These are phyloP conservation scores for Russula compacta DNA, from an alignment of 768 basidiomycete species.

Conservation along the genomic window DNA sequence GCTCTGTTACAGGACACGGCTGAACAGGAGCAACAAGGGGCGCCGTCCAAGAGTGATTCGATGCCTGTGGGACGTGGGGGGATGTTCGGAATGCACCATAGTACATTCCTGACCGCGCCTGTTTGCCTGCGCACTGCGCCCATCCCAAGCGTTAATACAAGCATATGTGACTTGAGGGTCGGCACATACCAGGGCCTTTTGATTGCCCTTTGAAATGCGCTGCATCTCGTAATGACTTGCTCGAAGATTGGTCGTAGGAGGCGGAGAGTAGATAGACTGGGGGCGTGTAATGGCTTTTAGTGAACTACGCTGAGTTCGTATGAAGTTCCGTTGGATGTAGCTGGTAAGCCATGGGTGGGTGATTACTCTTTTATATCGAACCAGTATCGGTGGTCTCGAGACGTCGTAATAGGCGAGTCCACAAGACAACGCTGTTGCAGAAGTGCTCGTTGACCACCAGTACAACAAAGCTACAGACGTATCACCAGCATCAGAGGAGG, in stretches of 20 bases:
- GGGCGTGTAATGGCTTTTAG: background rate
- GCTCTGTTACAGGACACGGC: background rate
- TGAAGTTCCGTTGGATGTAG: background rate
- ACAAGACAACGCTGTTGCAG: background rate
- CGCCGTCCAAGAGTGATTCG: slow-evolving; percentile 1
- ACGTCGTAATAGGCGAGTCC: background rate
- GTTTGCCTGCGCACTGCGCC: background rate
- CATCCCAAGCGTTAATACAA: background rate
- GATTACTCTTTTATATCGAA: slow-evolving; percentile 4
- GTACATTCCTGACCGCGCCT: background rate
- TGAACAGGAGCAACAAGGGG: slow-evolving; percentile 2
- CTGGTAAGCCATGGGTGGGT: background rate
- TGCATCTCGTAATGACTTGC: background rate
- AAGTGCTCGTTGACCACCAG: background rate
- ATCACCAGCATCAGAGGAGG: background rate
- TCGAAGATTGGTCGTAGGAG: background rate
- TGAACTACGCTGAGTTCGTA: background rate
- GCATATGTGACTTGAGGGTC: no score
- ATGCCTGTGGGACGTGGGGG: background rate
- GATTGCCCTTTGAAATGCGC: background rate
- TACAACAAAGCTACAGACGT: background rate
- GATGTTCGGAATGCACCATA: slow-evolving; percentile 4
- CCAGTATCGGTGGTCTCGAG: background rate
- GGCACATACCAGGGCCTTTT: background rate
- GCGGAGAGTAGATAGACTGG: background rate